A percentile compares a stretch with the other conserved stretches of the same genome.
Evolutionary conservation across 495 filamentous ascomycete genomes (phyloP).

Genomic region (Penicillium dipodomyicola): DNA sequence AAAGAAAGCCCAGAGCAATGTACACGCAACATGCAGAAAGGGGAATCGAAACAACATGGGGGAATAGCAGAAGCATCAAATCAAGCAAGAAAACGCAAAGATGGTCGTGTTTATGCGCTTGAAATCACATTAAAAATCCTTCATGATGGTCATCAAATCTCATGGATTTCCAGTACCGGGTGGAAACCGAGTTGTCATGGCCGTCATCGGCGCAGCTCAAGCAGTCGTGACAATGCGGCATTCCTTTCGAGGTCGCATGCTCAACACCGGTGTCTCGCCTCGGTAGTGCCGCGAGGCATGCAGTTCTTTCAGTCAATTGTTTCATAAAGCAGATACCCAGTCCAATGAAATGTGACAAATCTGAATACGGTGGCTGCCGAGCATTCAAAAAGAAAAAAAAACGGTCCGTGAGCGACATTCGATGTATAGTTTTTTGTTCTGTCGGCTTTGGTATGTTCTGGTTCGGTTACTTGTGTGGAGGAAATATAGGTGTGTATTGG

Average conservation of each 20-base stretch:
- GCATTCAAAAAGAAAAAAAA: constrained; percentile 15
- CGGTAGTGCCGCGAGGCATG: constrained; percentile 40
- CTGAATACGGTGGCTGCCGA: not conserved
- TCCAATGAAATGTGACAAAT: constrained; percentile 7
- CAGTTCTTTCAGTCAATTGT: constrained; percentile 36
- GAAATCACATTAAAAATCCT: constrained; percentile 20
- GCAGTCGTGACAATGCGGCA: constrained; percentile 22
- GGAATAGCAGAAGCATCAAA: constrained; percentile 17
- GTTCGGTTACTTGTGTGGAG: not conserved
- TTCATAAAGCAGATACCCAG: constrained; percentile 29
- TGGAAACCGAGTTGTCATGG: constrained; percentile 5
- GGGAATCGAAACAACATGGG: constrained; percentile 31
- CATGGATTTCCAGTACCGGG: constrained; percentile 3
- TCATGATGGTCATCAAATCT: constrained; percentile 23
- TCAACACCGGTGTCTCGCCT: constrained; percentile 5
- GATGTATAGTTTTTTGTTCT: constrained; percentile 23
- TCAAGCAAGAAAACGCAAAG: constrained; percentile 12
- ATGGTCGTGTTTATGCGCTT: constrained; percentile 21
- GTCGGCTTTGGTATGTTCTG: constrained; percentile 8
- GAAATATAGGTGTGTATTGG: constrained; percentile 6
- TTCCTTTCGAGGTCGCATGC: constrained; percentile 4
- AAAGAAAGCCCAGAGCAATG: constrained; percentile 19
- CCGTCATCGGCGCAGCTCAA: constrained; percentile 2
- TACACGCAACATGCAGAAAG: constrained; percentile 30
- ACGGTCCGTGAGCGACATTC: constrained; percentile 29